These are phyloP conservation scores for Cladophialophora exuberans DNA, from an alignment of 2,329 filamentous ascomycete genomes.

Conservation along the genomic window DNA sequence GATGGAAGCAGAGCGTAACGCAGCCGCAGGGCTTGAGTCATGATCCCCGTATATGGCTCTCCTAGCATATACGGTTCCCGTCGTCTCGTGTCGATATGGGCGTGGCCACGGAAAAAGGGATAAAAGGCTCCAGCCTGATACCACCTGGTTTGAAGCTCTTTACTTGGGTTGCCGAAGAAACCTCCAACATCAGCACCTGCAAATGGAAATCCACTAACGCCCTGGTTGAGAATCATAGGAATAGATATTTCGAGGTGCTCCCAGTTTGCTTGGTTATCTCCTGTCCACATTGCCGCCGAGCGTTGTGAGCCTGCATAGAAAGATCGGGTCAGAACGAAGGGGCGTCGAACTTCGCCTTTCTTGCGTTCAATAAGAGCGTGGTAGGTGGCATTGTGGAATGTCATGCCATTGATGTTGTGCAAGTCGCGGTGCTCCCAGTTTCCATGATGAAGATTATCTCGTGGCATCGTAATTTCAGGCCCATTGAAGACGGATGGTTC, in stretches of 20 bases:
- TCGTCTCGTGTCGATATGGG: slow-evolving; percentile 92
- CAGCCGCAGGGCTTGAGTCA: slow-evolving; percentile 83
- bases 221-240: slow-evolving; percentile 91
- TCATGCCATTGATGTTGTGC: slow-evolving; percentile 94
- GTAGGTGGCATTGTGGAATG: slow-evolving; percentile 92
- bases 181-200: slow-evolving; percentile 94
- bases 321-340: slow-evolving; percentile 89
- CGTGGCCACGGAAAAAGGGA: slow-evolving; percentile 96
- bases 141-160: slow-evolving; percentile 90
- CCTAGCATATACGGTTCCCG: slow-evolving; percentile 89
- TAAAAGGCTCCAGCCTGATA: slow-evolving; percentile 97
- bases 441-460: slow-evolving; percentile 90
- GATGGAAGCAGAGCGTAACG: slow-evolving; percentile 87
- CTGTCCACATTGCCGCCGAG: slow-evolving; percentile 96
- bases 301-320: slow-evolving; percentile 93
- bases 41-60: slow-evolving; percentile 82
- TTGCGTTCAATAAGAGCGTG: slow-evolving; percentile 82
- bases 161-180: slow-evolving; percentile 96
- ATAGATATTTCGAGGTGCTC: slow-evolving; percentile 84
- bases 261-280: slow-evolving; percentile 95
- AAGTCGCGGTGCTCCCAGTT: slow-evolving; percentile 97
- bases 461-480: slow-evolving; percentile 97
- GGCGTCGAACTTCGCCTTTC: slow-evolving; percentile 80
- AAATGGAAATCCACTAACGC: slow-evolving; percentile 91
- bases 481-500: slow-evolving; percentile 99